phyloP scores from a whole-genome alignment of 1,284 basidiomycete genomes.

The Lignosus rhinocerotis region DNA sequence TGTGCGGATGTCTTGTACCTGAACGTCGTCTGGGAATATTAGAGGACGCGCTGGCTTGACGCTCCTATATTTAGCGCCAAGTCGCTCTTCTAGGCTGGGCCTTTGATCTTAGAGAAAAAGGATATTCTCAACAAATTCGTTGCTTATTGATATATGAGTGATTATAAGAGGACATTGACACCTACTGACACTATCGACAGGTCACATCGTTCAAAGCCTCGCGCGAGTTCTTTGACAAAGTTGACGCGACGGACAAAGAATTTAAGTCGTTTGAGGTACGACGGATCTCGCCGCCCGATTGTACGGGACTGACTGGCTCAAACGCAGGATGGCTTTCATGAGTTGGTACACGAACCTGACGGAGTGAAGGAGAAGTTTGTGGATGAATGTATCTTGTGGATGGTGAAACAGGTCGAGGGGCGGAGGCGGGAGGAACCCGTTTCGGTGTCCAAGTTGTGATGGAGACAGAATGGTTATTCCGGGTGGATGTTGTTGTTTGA shows the following conservation, averaged over 20 bases:
- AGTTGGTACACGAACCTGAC: constrained; percentile 80
- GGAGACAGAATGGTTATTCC: constrained; percentile 3
- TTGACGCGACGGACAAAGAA: constrained; percentile 63
- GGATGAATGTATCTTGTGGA: constrained; percentile 57
- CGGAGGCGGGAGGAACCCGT: neutral
- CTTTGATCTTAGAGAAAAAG: neutral
- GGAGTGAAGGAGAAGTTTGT: constrained; percentile 63
- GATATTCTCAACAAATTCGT: neutral
- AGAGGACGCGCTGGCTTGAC: neutral
- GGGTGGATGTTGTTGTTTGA: neutral
- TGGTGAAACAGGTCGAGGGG: constrained; percentile 38
- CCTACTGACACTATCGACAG: constrained; percentile 30
- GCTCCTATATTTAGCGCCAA: neutral
- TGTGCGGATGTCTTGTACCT: neutral
- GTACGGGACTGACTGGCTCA: constrained; percentile 8
- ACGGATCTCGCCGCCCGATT: constrained; percentile 30
- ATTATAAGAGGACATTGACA: neutral
- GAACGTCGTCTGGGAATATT: neutral
- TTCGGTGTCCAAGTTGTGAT: constrained; percentile 12
- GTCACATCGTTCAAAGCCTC: constrained; percentile 64
- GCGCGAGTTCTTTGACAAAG: constrained; percentile 60
- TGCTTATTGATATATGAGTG: too few species aligned
- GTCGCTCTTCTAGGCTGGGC: neutral
- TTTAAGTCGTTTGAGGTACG: constrained; percentile 36
- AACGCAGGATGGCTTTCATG: constrained; percentile 73